Conservation (phyloP, 2,329 filamentous ascomycete species). For the Pseudofabraea citricarpa region DNA sequence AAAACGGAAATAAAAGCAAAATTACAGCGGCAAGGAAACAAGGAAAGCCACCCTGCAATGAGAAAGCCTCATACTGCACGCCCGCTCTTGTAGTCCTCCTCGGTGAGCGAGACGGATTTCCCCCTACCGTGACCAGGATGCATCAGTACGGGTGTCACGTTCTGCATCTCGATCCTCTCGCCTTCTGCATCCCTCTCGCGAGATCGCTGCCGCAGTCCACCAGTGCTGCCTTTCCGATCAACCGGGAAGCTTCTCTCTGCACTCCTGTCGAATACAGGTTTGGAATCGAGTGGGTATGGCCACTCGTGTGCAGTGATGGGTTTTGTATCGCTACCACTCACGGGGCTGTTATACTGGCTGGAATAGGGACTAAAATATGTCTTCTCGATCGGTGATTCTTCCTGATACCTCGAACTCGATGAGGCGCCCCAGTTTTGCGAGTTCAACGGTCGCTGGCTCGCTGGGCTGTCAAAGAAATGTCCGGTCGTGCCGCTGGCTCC, state of each 20-base stretch:
- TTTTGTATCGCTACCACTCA: conserved; percentile 22
- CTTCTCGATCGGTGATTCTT: neutral
- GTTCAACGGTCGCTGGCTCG: conserved; percentile 43
- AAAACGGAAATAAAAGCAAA: no score
- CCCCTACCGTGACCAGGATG: conserved; percentile 20
- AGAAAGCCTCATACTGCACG: conserved; percentile 16
- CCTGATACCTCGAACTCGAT: no score
- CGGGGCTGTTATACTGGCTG: conserved; percentile 55
- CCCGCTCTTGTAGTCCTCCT: conserved; percentile 18
- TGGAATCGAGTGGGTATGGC: no score
- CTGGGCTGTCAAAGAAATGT: conserved; percentile 40
- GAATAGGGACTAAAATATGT: conserved; percentile 49
- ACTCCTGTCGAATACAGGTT: conserved; percentile 10
- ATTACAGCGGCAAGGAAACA: no score
- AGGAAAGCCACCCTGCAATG: no score
- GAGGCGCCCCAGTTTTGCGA: neutral
- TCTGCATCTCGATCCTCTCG: conserved; percentile 21
- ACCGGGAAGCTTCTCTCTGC: conserved; percentile 6
- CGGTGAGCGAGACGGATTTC: conserved; percentile 5
- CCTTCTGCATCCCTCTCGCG: conserved; percentile 9
- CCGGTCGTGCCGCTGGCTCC: conserved; percentile 5
- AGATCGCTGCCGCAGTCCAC: conserved; percentile 4
- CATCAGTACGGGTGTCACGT: conserved; percentile 19
- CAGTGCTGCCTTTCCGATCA: conserved; percentile 13
- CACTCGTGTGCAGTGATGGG: conserved; percentile 2